A percentile compares a stretch with the other conserved stretches of the same genome.
These are phyloP conservation scores for Syncephalastrum monosporum DNA, from an alignment of 371 early-diverging fungal species.

Conservation along the genomic window DNA sequence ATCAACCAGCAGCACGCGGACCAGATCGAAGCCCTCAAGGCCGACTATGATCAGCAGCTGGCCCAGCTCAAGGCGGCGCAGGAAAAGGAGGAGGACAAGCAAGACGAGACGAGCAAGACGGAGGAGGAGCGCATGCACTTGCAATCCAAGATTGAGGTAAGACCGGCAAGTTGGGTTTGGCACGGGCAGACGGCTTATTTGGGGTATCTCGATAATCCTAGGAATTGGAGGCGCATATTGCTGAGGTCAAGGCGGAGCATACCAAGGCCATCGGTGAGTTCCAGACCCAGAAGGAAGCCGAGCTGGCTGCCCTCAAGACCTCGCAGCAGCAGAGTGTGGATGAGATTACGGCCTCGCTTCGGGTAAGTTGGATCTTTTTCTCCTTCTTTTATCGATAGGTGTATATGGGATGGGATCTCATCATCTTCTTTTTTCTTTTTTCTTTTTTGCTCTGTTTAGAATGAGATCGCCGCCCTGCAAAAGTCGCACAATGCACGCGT, in stretches of 20 bases:
- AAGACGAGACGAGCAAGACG: constrained; percentile 2
- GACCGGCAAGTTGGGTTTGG: not conserved
- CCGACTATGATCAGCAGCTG: constrained; percentile 17
- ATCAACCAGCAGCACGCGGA: constrained; percentile 26
- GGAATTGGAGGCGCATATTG: constrained; percentile 3
- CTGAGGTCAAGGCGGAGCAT: constrained; percentile 3
- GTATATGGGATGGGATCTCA: not conserved
- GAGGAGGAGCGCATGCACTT: constrained; percentile 7
- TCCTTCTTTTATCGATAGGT: too few relatives aligned
- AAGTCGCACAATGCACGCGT: constrained; percentile 14
- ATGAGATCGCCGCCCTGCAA: constrained; percentile 17
- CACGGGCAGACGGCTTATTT: not conserved
- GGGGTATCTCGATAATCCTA: not conserved
- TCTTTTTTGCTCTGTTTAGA: constrained; percentile 5
- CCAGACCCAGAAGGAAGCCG: not conserved
- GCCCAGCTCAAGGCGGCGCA: constrained; percentile 14
- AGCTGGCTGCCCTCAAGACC: constrained; percentile 5
- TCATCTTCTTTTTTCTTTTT: not conserved
- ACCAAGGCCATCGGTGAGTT: constrained; percentile 9
- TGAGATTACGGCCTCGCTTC: constrained; percentile 11
- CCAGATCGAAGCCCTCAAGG: constrained; percentile 16
- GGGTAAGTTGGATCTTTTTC: constrained; percentile 7
- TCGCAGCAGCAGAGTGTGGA: constrained; percentile 8
- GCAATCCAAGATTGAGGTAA: constrained; percentile 12
- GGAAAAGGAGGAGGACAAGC: constrained; percentile 8